Evolutionary conservation across 2,329 filamentous ascomycete genomes (phyloP).

Genomic region (Aspergillus glaucus): DNA sequence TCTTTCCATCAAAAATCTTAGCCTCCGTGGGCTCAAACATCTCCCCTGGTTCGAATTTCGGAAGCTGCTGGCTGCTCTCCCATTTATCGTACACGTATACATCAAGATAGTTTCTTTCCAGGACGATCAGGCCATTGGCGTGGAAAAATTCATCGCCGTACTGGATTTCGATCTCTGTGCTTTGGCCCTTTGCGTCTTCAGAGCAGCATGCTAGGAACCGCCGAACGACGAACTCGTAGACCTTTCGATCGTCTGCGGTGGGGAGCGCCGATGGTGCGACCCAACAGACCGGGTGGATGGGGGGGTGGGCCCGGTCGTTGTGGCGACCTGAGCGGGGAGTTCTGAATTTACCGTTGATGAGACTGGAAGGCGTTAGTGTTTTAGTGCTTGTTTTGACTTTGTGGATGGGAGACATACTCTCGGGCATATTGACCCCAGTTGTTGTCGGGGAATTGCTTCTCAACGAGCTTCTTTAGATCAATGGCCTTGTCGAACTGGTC

Average conservation of each 20-base stretch:
- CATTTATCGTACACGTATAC: conserved; percentile 96
- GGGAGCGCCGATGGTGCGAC: conserved; percentile 54
- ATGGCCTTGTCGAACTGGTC: conserved; percentile 91
- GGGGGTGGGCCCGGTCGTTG: conserved; percentile 95
- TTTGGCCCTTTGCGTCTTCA: conserved; percentile 80
- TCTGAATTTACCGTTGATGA: conserved; percentile 70
- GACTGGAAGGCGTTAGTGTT: conserved; percentile 23
- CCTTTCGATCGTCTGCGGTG: conserved; percentile 60
- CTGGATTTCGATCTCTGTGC: conserved; percentile 75
- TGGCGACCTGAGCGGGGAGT: conserved; percentile 76
- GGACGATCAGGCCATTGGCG: conserved; percentile 74
- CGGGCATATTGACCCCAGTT: conserved; percentile 79
- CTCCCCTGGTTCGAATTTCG: conserved; percentile 72
- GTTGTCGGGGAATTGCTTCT: conserved; percentile 72
- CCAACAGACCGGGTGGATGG: conserved; percentile 92
- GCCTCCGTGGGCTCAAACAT: conserved; percentile 82
- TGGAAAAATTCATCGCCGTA: conserved; percentile 81
- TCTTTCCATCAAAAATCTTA: conserved; percentile 85
- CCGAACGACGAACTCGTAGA: conserved; percentile 89
- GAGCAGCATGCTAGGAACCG: conserved; percentile 94
- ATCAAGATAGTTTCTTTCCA: conserved; percentile 87
- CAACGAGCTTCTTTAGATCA: conserved; percentile 69
- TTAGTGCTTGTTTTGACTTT: background rate
- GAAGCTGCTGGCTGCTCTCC: conserved; percentile 79
- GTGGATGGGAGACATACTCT: conserved; percentile 30